These are phyloP conservation scores for Uromyces viciae-fabae DNA, from an alignment of 1,284 basidiomycete species.

Conservation along the genomic window DNA sequence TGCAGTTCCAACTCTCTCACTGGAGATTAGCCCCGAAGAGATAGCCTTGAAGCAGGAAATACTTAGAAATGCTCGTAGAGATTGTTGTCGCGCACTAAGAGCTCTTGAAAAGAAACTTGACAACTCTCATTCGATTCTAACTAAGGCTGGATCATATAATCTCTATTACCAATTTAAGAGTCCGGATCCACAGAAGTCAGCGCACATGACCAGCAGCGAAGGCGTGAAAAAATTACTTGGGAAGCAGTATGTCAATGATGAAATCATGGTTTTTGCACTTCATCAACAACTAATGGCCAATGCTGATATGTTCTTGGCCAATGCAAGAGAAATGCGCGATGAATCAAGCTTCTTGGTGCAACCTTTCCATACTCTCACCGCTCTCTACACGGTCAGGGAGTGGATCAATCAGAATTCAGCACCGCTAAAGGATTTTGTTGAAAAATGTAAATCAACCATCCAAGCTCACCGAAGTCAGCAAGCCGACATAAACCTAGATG, in stretches of 20 bases:
- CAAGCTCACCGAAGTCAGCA: conserved; percentile 19
- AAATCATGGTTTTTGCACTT: conserved; percentile 62
- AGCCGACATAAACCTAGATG: neutral
- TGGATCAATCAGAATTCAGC: conserved; percentile 58
- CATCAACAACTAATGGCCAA: conserved; percentile 71
- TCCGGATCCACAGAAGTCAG: conserved; percentile 50
- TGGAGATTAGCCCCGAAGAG: conserved; percentile 14
- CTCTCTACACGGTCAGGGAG: conserved; percentile 61
- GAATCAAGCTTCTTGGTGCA: conserved; percentile 68
- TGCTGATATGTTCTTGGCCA: conserved; percentile 65
- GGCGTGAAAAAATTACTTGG: conserved; percentile 32
- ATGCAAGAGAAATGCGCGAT: conserved; percentile 61
- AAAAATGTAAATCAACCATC: conserved; percentile 39
- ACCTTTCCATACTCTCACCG: conserved; percentile 63
- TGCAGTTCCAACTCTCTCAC: neutral
- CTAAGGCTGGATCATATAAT: conserved; percentile 51
- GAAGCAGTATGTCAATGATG: conserved; percentile 49
- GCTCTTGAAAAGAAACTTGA: conserved; percentile 37
- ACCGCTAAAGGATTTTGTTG: conserved; percentile 44
- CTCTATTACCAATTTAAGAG: conserved; percentile 46
- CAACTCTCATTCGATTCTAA: conserved; percentile 46
- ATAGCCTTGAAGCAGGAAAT: conserved; percentile 8
- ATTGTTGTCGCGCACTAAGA: conserved; percentile 48
- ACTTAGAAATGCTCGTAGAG: conserved; percentile 23
- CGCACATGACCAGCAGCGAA: conserved; percentile 46